Percentiles rank a stretch among this genome's conserved stretches.
phyloP scores from a whole-genome alignment of 306 rosid species.

The Ormosia semicastrata region DNA sequence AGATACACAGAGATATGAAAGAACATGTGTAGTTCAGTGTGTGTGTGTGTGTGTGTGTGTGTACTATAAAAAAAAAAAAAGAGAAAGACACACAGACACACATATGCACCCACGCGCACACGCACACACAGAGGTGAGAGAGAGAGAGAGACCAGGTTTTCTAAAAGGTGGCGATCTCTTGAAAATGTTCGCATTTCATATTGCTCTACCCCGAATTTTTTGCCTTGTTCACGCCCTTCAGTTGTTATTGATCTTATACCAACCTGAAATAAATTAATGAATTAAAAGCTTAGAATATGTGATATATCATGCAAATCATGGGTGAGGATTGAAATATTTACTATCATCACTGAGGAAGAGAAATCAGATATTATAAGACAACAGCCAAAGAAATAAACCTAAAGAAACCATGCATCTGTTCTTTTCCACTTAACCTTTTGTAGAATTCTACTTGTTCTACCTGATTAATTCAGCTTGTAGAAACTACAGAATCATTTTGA shows the following conservation, averaged over 20 bases:
- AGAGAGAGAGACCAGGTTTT: constrained; percentile 68
- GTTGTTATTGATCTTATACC: constrained; percentile 79
- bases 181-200: constrained; percentile 92
- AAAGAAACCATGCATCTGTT: neutral
- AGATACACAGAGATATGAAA: neutral
- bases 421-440: neutral
- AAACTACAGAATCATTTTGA: neutral
- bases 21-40: neutral
- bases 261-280: constrained; percentile 54
- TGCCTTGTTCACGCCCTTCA: constrained; percentile 93
- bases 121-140: neutral
- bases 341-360: neutral
- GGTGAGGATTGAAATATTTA: neutral
- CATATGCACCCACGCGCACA: too few relatives aligned
- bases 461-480: neutral
- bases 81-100: neutral
- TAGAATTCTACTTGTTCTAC: neutral
- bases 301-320: neutral
- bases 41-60: neutral
- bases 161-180: constrained; percentile 66
- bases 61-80: neutral
- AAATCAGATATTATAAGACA: neutral
- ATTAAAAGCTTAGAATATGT: neutral
- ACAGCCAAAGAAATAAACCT: constrained; percentile 6
- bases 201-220: constrained; percentile 88